Evolutionary conservation across 257 asterid species (phyloP), one percentile per base, ranked within the genome.

Genomic region (Henckelia pumila): DNA sequence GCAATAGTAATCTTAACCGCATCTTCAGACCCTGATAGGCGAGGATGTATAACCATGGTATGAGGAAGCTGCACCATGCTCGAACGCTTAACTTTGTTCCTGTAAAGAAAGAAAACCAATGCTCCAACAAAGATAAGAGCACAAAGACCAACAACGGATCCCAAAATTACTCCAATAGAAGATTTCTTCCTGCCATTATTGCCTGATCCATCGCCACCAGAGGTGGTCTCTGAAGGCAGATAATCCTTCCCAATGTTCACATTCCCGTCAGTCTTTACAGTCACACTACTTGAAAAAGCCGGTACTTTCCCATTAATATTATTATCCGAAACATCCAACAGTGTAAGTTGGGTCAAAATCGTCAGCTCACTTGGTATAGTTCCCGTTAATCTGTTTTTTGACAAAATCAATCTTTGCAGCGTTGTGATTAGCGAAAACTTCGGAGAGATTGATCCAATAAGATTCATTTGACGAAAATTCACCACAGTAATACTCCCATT

Each of bases 321-420:
- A 78, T 89, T 89, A 64, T 83, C 79, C 0, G 98, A 85, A 71
- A 92, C 81, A 60, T 92, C 96, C 50, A 92, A 63, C 22, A 13
- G 20, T 7, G 67, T 66, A 25, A 25, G 26, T 25, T 25, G 26
- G 26, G 26, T 25, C 26, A 25, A 3, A 25, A 1, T 25, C 26
- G 26, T 25, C 26, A 25, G 26, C 26, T 25, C 26, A 20, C 10
- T 68, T 0, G 96, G 95, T 56, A 92, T 87, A 33, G 77, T 80
- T 4, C 96, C 98, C 0, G 77, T 80, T 47, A 92, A 75, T 71
- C 56, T 76, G 73, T 92, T 89, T 52, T 74, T 69, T 0, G 95
- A 61, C 71, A 89, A 72, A 33, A 77, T 33, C 80, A 89, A 64
- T 70, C 75, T 84, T 80, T 86, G 85, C 71, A 89, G 67, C 0